Percentiles rank a stretch among this genome's conserved stretches.
Evolutionary conservation across 805 yeast genomes (phyloP).

Genomic region (Pichia deserticola): DNA sequence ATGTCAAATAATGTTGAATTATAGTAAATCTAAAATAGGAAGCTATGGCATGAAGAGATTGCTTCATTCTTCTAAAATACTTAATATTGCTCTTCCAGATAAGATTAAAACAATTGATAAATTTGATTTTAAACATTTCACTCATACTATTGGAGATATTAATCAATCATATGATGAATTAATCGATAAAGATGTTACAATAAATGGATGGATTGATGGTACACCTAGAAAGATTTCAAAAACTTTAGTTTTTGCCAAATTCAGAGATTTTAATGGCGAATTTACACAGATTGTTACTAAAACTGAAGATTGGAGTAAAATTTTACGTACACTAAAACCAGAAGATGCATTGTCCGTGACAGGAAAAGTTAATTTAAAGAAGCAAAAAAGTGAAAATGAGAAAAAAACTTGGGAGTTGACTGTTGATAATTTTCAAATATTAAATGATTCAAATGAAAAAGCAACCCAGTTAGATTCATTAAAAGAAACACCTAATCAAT

Average conservation of each 20-base stretch:
- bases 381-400: conserved; percentile 22
- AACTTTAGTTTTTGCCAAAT: conserved; percentile 57
- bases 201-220: conserved; percentile 81
- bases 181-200: conserved; percentile 29
- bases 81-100: conserved; percentile 14
- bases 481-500: conserved; percentile 44
- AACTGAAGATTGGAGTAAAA: conserved; percentile 29
- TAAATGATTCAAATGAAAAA: conserved; percentile 52
- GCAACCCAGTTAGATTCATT: conserved; percentile 64
- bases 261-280: conserved; percentile 71
- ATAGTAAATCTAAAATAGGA: not conserved
- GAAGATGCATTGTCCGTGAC: conserved; percentile 70
- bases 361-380: conserved; percentile 41
- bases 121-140: conserved; percentile 23
- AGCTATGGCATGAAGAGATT: not conserved
- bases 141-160: conserved; percentile 22
- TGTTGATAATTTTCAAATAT: conserved; percentile 41
- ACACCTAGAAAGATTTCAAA: conserved; percentile 67
- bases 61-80: not conserved
- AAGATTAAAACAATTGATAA: conserved; percentile 16
- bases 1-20: not conserved
- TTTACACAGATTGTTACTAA: conserved; percentile 50
- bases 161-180: conserved; percentile 4
- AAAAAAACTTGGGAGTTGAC: conserved; percentile 47
- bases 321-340: conserved; percentile 42